phyloP scores from a whole-genome alignment of 2,329 filamentous ascomycete species.

The Aspergillus pseudoglaucus region DNA sequence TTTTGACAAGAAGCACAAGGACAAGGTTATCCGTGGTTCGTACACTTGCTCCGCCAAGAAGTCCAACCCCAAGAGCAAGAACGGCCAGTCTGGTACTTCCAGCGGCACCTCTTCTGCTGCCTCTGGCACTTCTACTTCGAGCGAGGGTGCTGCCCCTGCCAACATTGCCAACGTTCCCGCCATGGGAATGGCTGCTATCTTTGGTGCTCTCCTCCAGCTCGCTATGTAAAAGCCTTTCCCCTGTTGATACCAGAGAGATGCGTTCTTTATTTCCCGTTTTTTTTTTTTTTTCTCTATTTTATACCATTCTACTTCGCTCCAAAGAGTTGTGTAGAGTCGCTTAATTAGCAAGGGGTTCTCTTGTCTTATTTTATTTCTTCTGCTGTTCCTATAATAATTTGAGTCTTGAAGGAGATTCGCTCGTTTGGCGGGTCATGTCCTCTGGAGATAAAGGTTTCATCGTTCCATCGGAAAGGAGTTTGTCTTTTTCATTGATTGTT shows the following conservation, averaged over 20 bases:
- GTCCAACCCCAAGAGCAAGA: constrained; percentile 30
- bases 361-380: constrained; percentile 19
- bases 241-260: constrained; percentile 21
- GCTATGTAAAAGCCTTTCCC: constrained; percentile 38
- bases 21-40: constrained; percentile 41
- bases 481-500: constrained; percentile 6
- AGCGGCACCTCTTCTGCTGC: constrained; percentile 18
- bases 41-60: constrained; percentile 39
- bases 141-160: constrained; percentile 32
- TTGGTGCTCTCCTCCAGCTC: constrained; percentile 41
- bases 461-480: constrained; percentile 16
- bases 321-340: constrained; percentile 31
- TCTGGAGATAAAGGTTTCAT: constrained; percentile 10
- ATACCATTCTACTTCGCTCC: constrained; percentile 7
- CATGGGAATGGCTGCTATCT: constrained; percentile 37
- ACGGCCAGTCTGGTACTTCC: constrained; percentile 23
- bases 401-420: constrained; percentile 27
- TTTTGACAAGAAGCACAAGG: constrained; percentile 44
- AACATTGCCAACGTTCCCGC: constrained; percentile 30
- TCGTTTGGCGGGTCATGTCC: constrained; percentile 15
- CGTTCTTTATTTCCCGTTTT: too few relatives aligned
- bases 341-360: constrained; percentile 29
- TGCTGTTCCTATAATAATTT: constrained; percentile 38
- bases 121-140: constrained; percentile 21
- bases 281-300: constrained; percentile 23